Conservation (phyloP, 2,329 filamentous ascomycete species). For the Aspergillus sp. region DNA sequence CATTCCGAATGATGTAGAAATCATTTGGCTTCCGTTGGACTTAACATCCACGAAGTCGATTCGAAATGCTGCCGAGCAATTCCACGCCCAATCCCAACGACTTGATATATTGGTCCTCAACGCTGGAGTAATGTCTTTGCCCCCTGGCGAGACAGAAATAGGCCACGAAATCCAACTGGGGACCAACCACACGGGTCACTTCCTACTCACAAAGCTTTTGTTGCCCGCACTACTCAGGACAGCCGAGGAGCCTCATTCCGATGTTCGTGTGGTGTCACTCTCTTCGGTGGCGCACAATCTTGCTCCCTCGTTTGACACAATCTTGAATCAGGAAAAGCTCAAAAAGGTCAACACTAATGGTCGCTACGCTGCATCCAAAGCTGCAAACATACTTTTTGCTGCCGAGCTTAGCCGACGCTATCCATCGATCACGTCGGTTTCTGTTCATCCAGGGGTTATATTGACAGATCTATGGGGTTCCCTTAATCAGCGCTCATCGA, state of each 20-base stretch:
- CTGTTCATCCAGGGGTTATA: conserved; percentile 42
- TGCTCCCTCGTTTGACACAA: conserved; percentile 18
- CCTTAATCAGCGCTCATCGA: conserved; percentile 3
- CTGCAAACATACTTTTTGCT: conserved; percentile 41
- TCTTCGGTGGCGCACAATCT: conserved; percentile 23
- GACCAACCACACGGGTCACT: conserved; percentile 34
- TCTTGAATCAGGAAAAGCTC: conserved; percentile 22
- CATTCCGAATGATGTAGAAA: conserved; percentile 9
- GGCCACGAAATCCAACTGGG: conserved; percentile 34
- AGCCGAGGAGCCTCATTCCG: conserved; percentile 14
- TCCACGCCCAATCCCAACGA: conserved; percentile 13
- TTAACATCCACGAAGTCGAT: conserved; percentile 38
- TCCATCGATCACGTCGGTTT: conserved; percentile 28
- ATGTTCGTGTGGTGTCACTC: conserved; percentile 22
- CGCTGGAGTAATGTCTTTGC: conserved; percentile 36
- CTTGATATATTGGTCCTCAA: conserved; percentile 36
- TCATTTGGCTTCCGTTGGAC: conserved; percentile 29
- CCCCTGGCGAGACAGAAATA: conserved; percentile 24
- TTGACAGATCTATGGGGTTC: conserved; percentile 24
- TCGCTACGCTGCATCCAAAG: conserved; percentile 39
- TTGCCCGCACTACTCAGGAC: conserved; percentile 23
- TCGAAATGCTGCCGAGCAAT: conserved; percentile 27
- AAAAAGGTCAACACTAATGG: conserved; percentile 25
- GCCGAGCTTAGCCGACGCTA: conserved; percentile 34
- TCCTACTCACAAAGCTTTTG: conserved; percentile 28